Conservation (phyloP, 352 stramenopile genomes). For the Phytophthora gonapodyides region DNA sequence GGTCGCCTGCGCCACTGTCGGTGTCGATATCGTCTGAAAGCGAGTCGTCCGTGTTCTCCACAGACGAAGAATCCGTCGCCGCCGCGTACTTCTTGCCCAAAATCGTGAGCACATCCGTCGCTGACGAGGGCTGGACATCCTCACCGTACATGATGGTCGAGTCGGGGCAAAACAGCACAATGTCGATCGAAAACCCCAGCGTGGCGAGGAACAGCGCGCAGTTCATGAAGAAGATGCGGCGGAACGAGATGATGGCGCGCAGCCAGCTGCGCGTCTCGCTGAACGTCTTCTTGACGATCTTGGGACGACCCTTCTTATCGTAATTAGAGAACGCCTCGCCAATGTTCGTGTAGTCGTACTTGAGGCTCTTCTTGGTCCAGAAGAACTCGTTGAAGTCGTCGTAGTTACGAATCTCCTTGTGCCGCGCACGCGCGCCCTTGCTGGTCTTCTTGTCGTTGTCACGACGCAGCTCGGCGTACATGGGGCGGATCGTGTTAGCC, state of each 20-base stretch:
- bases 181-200: slow-evolving; percentile 71
- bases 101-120: slow-evolving; percentile 39
- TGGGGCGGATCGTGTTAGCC: slow-evolving; percentile 67
- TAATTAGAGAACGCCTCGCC: slow-evolving; percentile 64
- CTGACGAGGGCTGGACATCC: slow-evolving; percentile 47
- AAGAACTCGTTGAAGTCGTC: slow-evolving; percentile 91
- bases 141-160: slow-evolving; percentile 76
- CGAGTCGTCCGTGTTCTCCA: slow-evolving; percentile 38
- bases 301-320: slow-evolving; percentile 82
- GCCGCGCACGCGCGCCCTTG: slow-evolving; percentile 65
- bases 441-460: slow-evolving; percentile 88
- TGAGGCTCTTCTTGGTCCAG: slow-evolving; percentile 83
- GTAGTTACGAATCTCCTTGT: slow-evolving; percentile 85
- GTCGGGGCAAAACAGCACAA: slow-evolving; percentile 77
- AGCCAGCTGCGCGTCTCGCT: slow-evolving; percentile 76
- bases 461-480: slow-evolving; percentile 68
- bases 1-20: slow-evolving; percentile 36
- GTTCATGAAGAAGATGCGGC: slow-evolving; percentile 86
- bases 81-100: slow-evolving; percentile 64
- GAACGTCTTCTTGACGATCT: slow-evolving; percentile 85
- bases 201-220: slow-evolving; percentile 70
- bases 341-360: slow-evolving; percentile 73
- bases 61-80: slow-evolving; percentile 27
- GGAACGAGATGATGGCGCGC: slow-evolving; percentile 76
- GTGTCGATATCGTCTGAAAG: slow-evolving; percentile 33